Evolutionary conservation across 129 eudicot species (phyloP).

Genomic region (Centrapalus pauciflorus): DNA sequence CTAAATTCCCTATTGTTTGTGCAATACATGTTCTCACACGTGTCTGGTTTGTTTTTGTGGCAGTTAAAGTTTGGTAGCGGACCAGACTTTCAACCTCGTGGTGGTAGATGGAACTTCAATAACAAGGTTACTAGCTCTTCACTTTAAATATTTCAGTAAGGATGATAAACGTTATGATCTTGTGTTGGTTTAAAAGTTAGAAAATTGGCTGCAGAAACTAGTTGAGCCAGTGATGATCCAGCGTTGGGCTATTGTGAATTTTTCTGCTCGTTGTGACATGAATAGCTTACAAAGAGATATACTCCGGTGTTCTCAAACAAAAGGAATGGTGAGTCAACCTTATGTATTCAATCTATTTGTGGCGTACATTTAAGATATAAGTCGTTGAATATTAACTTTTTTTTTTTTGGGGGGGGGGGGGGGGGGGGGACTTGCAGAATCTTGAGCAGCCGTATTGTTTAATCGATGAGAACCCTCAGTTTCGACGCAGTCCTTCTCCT

Average conservation of each 20-base stretch:
- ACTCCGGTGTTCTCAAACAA: slow-evolving; percentile 36
- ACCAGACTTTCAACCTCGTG: slow-evolving; percentile 53
- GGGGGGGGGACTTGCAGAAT: slow-evolving; percentile 11
- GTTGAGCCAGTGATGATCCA: slow-evolving; percentile 43
- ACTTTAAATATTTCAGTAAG: neutral
- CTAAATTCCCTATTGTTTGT: neutral
- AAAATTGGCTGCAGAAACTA: slow-evolving; percentile 37
- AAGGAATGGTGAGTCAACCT: slow-evolving; percentile 54
- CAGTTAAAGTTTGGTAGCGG: slow-evolving; percentile 70
- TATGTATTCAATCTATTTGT: neutral
- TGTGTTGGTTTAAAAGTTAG: neutral
- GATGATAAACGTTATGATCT: neutral
- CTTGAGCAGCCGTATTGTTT: slow-evolving; percentile 39
- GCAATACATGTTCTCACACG: neutral
- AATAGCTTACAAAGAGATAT: slow-evolving; percentile 34
- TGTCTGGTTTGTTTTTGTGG: neutral
- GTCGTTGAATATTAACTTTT: neutral
- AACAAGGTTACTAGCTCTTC: slow-evolving; percentile 40
- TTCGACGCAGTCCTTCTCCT: slow-evolving; percentile 44
- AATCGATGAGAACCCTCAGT: slow-evolving; percentile 57
- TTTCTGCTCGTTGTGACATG: slow-evolving; percentile 68
- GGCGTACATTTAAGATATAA: neutral
- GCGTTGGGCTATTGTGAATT: slow-evolving; percentile 73
- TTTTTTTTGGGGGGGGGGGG: too few species aligned
- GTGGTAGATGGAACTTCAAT: slow-evolving; percentile 76